Conservation (phyloP, 2,329 filamentous ascomycete genomes). For the Cytospora paraplurivora region DNA sequence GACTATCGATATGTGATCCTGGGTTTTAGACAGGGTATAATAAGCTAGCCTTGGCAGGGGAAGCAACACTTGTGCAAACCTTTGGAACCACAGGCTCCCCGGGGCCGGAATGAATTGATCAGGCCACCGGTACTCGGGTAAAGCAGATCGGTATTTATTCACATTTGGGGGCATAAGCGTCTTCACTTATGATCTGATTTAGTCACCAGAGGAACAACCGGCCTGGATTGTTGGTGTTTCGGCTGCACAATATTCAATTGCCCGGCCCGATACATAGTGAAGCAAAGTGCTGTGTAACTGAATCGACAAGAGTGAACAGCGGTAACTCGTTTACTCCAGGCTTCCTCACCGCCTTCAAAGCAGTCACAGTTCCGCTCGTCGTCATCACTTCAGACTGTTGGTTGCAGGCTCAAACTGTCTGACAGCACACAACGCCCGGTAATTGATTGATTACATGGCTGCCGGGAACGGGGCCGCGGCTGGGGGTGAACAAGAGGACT, state of each 20-base stretch:
- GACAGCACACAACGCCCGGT: slow-evolving; percentile 7
- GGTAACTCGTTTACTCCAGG: slow-evolving; percentile 1
- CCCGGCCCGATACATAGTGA: slow-evolving; percentile 1
- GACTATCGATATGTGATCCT: background rate
- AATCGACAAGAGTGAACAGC: slow-evolving; percentile 15
- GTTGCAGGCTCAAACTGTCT: slow-evolving; percentile 6
- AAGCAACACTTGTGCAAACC: background rate
- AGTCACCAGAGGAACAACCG: background rate
- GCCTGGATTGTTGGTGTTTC: background rate
- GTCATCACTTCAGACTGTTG: slow-evolving; percentile 3
- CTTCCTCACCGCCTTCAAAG: slow-evolving; percentile 11
- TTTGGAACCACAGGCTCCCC: background rate
- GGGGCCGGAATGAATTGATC: background rate
- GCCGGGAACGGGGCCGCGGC: background rate
- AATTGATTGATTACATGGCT: background rate
- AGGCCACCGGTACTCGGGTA: background rate
- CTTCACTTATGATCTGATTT: background rate
- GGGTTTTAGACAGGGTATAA: background rate
- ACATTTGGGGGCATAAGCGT: background rate
- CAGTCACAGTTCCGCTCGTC: slow-evolving; percentile 7
- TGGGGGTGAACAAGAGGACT: background rate
- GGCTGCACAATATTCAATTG: slow-evolving; percentile 3
- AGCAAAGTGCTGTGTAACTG: slow-evolving; percentile 1
- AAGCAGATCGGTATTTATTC: background rate
- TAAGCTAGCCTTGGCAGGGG: background rate